Conservation (phyloP, 331 rosid species). For the Dryas integrifolia region DNA sequence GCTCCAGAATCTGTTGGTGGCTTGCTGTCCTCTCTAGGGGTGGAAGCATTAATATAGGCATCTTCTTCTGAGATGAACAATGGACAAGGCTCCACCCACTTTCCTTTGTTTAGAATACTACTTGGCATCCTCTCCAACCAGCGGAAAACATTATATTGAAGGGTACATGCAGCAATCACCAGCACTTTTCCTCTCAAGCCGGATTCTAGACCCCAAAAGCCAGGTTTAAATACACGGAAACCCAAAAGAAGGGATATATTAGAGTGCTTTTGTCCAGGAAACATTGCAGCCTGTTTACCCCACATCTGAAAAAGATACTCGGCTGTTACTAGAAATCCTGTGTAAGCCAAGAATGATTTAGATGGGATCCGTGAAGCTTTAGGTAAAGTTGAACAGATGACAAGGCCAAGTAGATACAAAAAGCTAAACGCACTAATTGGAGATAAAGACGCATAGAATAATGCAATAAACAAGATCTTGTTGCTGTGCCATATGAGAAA, state of each 20-base stretch:
- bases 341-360: constrained; percentile 70
- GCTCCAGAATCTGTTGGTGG: constrained; percentile 39
- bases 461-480: constrained; percentile 74
- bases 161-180: constrained; percentile 90
- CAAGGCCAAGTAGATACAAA: constrained; percentile 77
- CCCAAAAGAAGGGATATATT: constrained; percentile 70
- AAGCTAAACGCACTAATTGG: constrained; percentile 84
- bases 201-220: constrained; percentile 94
- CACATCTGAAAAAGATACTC: constrained; percentile 98
- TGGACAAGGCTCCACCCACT: constrained; percentile 93
- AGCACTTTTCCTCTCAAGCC: constrained; percentile 95
- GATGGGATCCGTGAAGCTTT: constrained; percentile 83
- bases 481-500: constrained; percentile 89
- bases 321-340: constrained; percentile 74
- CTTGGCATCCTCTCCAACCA: constrained; percentile 87
- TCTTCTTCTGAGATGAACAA: constrained; percentile 76
- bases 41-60: constrained; percentile 35
- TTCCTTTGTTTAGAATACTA: constrained; percentile 49
- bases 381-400: constrained; percentile 71
- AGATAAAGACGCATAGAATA: constrained; percentile 83
- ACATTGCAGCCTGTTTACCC: constrained; percentile 87
- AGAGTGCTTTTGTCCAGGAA: constrained; percentile 83
- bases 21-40: constrained; percentile 44
- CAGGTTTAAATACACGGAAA: constrained; percentile 53
- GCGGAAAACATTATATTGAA: constrained; percentile 90